These are phyloP conservation scores for Thermochaetoides thermophila DNA, from an alignment of 495 filamentous ascomycete species.

Conservation along the genomic window DNA sequence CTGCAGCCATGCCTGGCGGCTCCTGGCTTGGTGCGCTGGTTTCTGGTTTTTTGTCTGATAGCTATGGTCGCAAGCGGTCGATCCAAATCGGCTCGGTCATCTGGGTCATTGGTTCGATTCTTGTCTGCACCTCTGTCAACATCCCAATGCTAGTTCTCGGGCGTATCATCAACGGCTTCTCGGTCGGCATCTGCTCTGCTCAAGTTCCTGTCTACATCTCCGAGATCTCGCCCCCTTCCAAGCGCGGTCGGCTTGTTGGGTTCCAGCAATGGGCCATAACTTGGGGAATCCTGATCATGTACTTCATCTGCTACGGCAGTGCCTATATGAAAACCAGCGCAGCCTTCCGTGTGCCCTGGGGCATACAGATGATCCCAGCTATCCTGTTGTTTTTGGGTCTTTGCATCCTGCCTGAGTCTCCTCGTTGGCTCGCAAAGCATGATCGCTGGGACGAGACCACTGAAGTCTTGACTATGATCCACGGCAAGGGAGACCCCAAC, in stretches of 20 bases:
- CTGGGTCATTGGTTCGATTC: constrained; percentile 55
- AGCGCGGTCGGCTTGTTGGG: constrained; percentile 53
- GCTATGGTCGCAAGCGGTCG: constrained; percentile 46
- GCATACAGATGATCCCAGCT: constrained; percentile 54
- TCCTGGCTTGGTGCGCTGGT: constrained; percentile 9
- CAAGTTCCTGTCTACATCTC: constrained; percentile 75
- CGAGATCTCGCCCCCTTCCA: constrained; percentile 52
- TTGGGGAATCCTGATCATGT: constrained; percentile 44
- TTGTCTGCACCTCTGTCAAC: constrained; percentile 48
- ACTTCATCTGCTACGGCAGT: constrained; percentile 36
- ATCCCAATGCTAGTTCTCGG: constrained; percentile 53
- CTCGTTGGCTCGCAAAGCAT: constrained; percentile 57
- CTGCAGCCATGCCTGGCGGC: constrained; percentile 20
- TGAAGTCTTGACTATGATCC: constrained; percentile 50
- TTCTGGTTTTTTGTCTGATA: constrained; percentile 34
- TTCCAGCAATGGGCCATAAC: constrained; percentile 68
- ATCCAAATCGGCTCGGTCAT: constrained; percentile 51
- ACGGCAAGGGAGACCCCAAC: constrained; percentile 45
- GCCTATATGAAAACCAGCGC: constrained; percentile 43
- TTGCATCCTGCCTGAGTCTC: constrained; percentile 57
- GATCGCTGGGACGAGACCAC: constrained; percentile 55
- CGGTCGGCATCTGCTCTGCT: constrained; percentile 60
- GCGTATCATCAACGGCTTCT: constrained; percentile 55
- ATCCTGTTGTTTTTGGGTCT: constrained; percentile 48
- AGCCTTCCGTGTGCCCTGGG: constrained; percentile 61